Evolutionary conservation across 2,329 filamentous ascomycete species (phyloP).

Genomic region (Coniochaeta ligniaria): DNA sequence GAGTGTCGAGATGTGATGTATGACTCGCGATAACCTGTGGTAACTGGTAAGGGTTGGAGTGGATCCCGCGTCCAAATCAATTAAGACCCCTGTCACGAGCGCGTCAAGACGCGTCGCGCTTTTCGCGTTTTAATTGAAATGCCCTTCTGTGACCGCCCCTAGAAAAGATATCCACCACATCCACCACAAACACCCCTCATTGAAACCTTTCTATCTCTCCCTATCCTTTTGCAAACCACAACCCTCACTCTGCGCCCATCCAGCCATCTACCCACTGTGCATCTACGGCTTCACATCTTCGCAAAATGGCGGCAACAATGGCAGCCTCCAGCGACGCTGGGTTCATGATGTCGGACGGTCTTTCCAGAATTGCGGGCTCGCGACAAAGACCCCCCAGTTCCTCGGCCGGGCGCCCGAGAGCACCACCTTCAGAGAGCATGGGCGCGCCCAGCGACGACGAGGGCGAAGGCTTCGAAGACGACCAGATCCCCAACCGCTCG

Average conservation of each 20-base stretch:
- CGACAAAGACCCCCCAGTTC: conserved; percentile 40
- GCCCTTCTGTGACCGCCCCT: neutral
- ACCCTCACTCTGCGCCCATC: neutral
- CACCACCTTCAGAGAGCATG: conserved; percentile 55
- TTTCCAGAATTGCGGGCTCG: conserved; percentile 35
- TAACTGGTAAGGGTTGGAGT: no score
- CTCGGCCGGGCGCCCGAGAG: conserved; percentile 45
- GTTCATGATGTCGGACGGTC: conserved; percentile 50
- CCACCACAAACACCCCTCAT: neutral
- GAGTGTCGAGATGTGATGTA: neutral
- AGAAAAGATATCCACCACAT: neutral
- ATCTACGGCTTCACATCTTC: neutral
- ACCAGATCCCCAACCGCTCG: conserved; percentile 49
- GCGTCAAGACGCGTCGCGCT: neutral
- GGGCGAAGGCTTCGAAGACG: conserved; percentile 55
- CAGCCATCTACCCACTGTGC: neutral
- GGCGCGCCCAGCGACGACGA: conserved; percentile 56
- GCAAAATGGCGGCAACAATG: conserved; percentile 26
- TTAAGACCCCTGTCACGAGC: neutral
- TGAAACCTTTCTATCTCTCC: neutral
- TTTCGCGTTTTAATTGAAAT: conserved; percentile 1
- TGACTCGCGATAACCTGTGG: neutral
- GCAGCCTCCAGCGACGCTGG: conserved; percentile 49
- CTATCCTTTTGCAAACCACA: neutral
- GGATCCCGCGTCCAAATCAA: neutral